phyloP scores from a whole-genome alignment of 2,329 filamentous ascomycete species.

The Aspergillus vadensis region DNA sequence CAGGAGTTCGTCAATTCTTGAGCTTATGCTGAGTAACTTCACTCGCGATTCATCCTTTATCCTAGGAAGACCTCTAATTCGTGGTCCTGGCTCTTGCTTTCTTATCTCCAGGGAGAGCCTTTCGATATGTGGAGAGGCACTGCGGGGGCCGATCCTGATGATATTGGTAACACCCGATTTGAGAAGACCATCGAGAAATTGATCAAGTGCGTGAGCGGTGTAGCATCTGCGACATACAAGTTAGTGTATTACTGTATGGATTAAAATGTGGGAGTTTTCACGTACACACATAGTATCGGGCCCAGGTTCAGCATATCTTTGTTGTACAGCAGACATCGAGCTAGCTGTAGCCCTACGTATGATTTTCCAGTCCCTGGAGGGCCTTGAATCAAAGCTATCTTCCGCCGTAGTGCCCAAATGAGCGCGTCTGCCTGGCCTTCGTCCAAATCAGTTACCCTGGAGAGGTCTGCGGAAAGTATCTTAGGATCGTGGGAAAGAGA shows the following conservation, averaged over 20 bases:
- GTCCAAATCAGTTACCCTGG: slow-evolving; percentile 1
- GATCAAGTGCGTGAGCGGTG: slow-evolving; percentile 16
- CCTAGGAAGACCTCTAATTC: not conserved
- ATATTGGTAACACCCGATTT: slow-evolving; percentile 7
- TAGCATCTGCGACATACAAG: slow-evolving; percentile 6
- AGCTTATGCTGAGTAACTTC: not conserved
- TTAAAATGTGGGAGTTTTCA: not conserved
- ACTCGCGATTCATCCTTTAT: not conserved
- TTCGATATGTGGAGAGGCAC: not conserved
- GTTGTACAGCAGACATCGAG: slow-evolving; percentile 22
- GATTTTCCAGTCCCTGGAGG: slow-evolving; percentile 30
- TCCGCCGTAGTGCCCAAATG: slow-evolving; percentile 14
- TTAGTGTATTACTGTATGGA: not conserved
- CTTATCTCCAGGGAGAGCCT: not conserved
- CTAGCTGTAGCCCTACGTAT: slow-evolving; percentile 27
- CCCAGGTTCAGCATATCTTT: not conserved
- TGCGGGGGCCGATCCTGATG: slow-evolving; percentile 9
- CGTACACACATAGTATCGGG: slow-evolving; percentile 10
- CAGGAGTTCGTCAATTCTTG: not conserved
- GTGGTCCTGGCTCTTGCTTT: not conserved
- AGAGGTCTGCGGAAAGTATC: not conserved
- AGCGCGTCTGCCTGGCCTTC: slow-evolving; percentile 9
- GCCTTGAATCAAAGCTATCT: slow-evolving; percentile 29
- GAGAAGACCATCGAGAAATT: slow-evolving; percentile 9
- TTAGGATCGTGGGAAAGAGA: not conserved